Conservation (phyloP, 2,329 filamentous ascomycete genomes). For the Cladorrhinum sp. region DNA sequence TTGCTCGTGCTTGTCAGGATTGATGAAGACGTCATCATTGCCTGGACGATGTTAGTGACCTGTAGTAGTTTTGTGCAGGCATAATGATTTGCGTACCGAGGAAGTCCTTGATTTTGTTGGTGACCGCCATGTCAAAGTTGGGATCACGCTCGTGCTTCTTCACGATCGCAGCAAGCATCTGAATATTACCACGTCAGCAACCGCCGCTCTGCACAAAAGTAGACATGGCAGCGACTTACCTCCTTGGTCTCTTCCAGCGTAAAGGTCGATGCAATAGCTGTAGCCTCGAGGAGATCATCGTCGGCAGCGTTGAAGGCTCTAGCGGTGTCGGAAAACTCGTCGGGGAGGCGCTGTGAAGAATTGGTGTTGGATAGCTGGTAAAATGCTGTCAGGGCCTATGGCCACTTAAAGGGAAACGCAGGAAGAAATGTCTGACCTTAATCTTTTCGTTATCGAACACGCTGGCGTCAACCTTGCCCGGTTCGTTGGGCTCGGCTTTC, state of each 20-base stretch:
- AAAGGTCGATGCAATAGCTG: conserved; percentile 14
- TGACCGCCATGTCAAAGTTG: conserved; percentile 24
- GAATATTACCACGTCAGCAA: not conserved
- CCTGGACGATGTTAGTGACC: conserved; percentile 24
- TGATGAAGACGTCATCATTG: conserved; percentile 42
- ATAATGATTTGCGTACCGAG: conserved; percentile 11
- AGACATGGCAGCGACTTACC: conserved; percentile 4
- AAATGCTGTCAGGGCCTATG: not conserved
- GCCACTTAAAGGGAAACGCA: not conserved
- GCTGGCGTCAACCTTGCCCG: not conserved
- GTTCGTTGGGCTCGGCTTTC: conserved; percentile 10
- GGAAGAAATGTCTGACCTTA: not conserved
- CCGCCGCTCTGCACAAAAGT: not conserved
- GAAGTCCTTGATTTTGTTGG: conserved; percentile 23
- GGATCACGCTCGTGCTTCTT: conserved; percentile 23
- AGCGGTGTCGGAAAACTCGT: conserved; percentile 4
- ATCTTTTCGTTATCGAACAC: conserved; percentile 9
- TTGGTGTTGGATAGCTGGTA: conserved; percentile 7
- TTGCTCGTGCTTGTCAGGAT: conserved; percentile 46
- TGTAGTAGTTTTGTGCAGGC: not conserved
- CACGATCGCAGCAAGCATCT: conserved; percentile 22
- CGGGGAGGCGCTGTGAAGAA: not conserved
- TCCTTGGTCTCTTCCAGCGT: conserved; percentile 23
- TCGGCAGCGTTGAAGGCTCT: conserved; percentile 20
- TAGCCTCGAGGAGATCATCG: conserved; percentile 23